Base-by-base conservation (phyloP, 2,329 filamentous ascomycete genomes). In the Anthostomella pinea region DNA sequence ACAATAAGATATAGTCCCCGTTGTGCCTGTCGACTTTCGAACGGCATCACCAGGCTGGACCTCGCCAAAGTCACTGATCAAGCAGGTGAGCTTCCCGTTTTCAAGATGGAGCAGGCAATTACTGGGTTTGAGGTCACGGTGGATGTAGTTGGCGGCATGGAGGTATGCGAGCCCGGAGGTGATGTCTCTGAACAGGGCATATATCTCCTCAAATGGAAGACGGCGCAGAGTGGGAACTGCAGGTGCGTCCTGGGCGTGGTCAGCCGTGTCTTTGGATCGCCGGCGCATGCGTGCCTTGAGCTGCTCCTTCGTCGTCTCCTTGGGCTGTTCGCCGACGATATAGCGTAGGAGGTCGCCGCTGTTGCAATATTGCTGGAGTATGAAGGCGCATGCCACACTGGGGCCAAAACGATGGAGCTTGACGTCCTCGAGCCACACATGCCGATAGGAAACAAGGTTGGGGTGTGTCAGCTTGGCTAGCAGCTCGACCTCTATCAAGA, bases 21-120 rank as follows among this genome's bases (percentile, higher is more conserved):
- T 98, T 0, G 89, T 85, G 2, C 93, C 93, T 0, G 90, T 95
- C 0, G 89, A 95, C 39, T 85, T 86, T n/a, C 93, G 81, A 11
- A 81, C 79, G 1, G 79, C 77, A 54, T 91, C 85, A 48, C 90
- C 86, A 2, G 82, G 76, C 59, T 98, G 94, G 0, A 97, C 91
- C 62, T 98, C 93, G 25, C 94, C 93, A 66, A 98, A 98, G 59
- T 98, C 93, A 59, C 91, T 97, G 38, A 98, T 95, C 11, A 98
- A 70, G 30, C 95, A 95, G 34, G 76, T 78, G 8, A 89, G 68
- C 25, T 81, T 82, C 30, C 75, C 75, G 16, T 82, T 84, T 42
- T 83, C 85, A 20, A 77, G 77, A 56, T 97, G 90, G 1, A 98
- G 67, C 3, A 98, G 73, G 54, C 94, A 98, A 53, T 98, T 98